These are phyloP conservation scores for Phoenix roebelenii DNA, from an alignment of 176 grass and related monocot species.

Conservation along the genomic window DNA sequence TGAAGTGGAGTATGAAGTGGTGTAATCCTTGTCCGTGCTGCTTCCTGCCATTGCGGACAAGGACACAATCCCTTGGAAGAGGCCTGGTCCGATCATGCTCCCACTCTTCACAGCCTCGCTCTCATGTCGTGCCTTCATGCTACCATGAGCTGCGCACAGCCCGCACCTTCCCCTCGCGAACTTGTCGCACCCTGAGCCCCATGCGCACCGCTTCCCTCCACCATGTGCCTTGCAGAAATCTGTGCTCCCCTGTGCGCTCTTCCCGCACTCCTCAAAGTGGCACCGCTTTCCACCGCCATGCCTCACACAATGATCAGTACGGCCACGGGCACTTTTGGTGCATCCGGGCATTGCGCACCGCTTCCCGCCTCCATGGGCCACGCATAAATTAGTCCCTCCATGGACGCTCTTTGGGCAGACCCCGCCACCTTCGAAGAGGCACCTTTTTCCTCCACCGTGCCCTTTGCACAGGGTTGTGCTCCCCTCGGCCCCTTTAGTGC, in stretches of 20 bases:
- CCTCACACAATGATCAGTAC: constrained; percentile 46
- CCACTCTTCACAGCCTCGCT: constrained; percentile 15
- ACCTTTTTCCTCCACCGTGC: constrained; percentile 52
- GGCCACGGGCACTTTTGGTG: constrained; percentile 51
- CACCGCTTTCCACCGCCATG: constrained; percentile 59
- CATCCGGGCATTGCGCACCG: constrained; percentile 36
- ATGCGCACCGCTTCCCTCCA: constrained; percentile 51
- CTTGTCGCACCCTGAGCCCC: constrained; percentile 51
- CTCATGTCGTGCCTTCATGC: constrained; percentile 41
- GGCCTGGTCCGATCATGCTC: constrained; percentile 49
- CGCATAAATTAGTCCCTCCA: constrained; percentile 45
- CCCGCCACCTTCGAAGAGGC: constrained; percentile 43
- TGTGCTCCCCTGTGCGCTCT: constrained; percentile 56
- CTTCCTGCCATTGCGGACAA: constrained; percentile 18
- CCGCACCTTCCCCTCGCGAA: constrained; percentile 54
- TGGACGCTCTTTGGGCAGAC: constrained; percentile 58
- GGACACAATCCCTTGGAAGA: constrained; percentile 45
- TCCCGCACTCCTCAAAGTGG: constrained; percentile 32
- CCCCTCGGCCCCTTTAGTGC: constrained; percentile 59
- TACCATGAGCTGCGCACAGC: constrained; percentile 53
- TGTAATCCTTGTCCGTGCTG: constrained; percentile 39
- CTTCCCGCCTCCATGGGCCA: constrained; percentile 63
- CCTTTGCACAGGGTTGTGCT: constrained; percentile 63
- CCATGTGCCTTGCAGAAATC: constrained; percentile 66
- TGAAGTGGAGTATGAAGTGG: constrained; percentile 33